Base-by-base conservation (phyloP, 306 rosid genomes). In the Inga leiocalycina region DNA sequence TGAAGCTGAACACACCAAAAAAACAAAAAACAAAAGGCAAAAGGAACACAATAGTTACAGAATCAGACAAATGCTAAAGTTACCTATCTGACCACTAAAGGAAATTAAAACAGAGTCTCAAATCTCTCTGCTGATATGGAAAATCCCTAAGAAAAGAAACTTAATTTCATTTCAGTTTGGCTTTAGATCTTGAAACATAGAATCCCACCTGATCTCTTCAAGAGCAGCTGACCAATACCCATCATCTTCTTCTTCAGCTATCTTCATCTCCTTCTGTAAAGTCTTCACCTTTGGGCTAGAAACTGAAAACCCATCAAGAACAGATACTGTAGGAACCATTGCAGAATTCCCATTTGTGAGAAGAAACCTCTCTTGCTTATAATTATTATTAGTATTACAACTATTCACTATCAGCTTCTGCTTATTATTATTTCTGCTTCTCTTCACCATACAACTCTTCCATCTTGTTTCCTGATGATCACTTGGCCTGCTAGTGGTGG, bases 181-280 rank as follows among this genome's bases (percentile, higher is more conserved):
- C 91, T 89, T 92, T 80, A 95, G 91, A 86, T 95, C 92, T 74
- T 93, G 94, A 75, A 95, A 95, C 99, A 95, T 82, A 24, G 96
- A 74, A 86, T 92, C 97, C 98, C 98, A 93, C 91, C 92, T 93
- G 86, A 95, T 90, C 83, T 92, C 94, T 89, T 93, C 93, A 85
- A 90, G 89, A 35, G 92, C 93, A 57, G 88, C 89, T 19, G 88
- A 87, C 97, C 94, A 91, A 77, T 91, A 89, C 68, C 91, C 93
- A 75, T 91, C 87, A 69, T 76, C 83, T 15, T 46, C 87, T 1
- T 68, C 68, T 9, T 10, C 54, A 2, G 78, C 80, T 73, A 39
- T 74, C 87, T 80, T 88, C 74, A 73, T 89, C 54, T 87, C 88
- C 77, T 87, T 85, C 20, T 77, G 87, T 4, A 86, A 79, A 90